These are phyloP conservation scores for Magnusiomyces suaveolens DNA, from an alignment of 1,139 yeast genomes.

Conservation along the genomic window DNA sequence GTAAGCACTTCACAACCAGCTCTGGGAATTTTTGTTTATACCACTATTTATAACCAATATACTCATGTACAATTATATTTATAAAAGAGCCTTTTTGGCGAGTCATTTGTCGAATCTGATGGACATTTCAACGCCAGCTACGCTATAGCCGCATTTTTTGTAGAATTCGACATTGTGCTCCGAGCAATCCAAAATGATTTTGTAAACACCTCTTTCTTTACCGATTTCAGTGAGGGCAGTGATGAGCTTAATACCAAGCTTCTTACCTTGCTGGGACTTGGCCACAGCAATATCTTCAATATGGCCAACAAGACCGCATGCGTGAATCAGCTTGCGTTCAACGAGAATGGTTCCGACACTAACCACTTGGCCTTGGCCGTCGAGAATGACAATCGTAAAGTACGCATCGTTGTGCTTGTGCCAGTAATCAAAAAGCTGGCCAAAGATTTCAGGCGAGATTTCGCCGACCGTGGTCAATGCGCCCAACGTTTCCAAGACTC, in stretches of 20 bases:
- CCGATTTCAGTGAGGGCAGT: constrained; percentile 53
- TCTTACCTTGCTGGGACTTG: constrained; percentile 67
- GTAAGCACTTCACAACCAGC: too few species aligned
- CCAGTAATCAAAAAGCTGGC: constrained; percentile 43
- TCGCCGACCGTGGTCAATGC: constrained; percentile 55
- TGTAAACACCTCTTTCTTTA: constrained; percentile 59
- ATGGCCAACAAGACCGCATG: constrained; percentile 81
- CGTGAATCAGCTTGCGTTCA: constrained; percentile 52
- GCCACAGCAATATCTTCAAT: constrained; percentile 90
- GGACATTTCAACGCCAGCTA: constrained; percentile 62
- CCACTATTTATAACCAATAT: too few species aligned
- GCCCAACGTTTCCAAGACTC: constrained; percentile 42
- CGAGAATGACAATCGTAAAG: constrained; percentile 45
- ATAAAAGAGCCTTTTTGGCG: neutral
- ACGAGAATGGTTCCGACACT: constrained; percentile 40
- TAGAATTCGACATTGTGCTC: constrained; percentile 74
- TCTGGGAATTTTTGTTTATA: too few species aligned
- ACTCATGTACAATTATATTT: neutral
- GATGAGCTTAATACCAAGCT: constrained; percentile 63
- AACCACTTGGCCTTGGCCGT: constrained; percentile 29
- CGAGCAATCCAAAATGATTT: constrained; percentile 83
- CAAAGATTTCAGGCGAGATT: constrained; percentile 37
- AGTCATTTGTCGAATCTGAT: constrained; percentile 20
- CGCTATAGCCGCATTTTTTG: constrained; percentile 64
- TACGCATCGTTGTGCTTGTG: constrained; percentile 37